These are phyloP conservation scores for Stemphylium beticola DNA, from an alignment of 2,329 filamentous ascomycete species.

Conservation along the genomic window DNA sequence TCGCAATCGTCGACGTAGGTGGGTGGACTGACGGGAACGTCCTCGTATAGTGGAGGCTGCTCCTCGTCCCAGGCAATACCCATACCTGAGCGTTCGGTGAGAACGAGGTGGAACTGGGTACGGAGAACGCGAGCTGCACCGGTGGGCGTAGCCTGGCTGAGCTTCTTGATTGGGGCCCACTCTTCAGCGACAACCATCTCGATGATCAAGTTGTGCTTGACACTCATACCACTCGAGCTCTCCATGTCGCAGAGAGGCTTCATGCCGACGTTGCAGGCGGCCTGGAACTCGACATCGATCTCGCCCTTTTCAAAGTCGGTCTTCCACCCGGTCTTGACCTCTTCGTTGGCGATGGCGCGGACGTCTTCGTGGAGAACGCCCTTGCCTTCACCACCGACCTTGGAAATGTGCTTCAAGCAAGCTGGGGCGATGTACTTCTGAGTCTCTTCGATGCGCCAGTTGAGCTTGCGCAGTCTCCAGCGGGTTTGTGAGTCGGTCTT, in stretches of 20 bases:
- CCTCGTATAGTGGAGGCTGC: constrained; percentile 89
- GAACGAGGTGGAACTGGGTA: constrained; percentile 84
- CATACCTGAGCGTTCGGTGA: constrained; percentile 84
- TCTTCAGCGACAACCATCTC: constrained; percentile 96
- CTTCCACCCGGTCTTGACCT: constrained; percentile 91
- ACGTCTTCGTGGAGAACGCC: constrained; percentile 76
- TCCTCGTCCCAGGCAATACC: constrained; percentile 98
- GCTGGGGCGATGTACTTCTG: constrained; percentile 79
- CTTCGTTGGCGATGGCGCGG: constrained; percentile 78
- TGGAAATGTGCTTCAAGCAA: constrained; percentile 75
- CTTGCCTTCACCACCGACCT: constrained; percentile 70
- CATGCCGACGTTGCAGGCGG: constrained; percentile 64
- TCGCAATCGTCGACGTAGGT: constrained; percentile 50
- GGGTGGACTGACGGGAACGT: constrained; percentile 87
- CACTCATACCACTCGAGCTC: constrained; percentile 74
- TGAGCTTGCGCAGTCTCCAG: constrained; percentile 90
- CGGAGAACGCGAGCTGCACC: constrained; percentile 88
- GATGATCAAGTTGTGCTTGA: constrained; percentile 84
- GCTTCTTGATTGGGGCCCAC: constrained; percentile 72
- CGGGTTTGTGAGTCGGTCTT: constrained; percentile 74
- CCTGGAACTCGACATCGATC: constrained; percentile 81
- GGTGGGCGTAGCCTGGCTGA: constrained; percentile 79
- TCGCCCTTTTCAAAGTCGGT: constrained; percentile 74
- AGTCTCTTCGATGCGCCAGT: constrained; percentile 91
- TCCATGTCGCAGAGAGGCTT: constrained; percentile 81